Evolutionary conservation across 352 stramenopile genomes (phyloP).

Genomic region (Globisporangium uncinulatum): DNA sequence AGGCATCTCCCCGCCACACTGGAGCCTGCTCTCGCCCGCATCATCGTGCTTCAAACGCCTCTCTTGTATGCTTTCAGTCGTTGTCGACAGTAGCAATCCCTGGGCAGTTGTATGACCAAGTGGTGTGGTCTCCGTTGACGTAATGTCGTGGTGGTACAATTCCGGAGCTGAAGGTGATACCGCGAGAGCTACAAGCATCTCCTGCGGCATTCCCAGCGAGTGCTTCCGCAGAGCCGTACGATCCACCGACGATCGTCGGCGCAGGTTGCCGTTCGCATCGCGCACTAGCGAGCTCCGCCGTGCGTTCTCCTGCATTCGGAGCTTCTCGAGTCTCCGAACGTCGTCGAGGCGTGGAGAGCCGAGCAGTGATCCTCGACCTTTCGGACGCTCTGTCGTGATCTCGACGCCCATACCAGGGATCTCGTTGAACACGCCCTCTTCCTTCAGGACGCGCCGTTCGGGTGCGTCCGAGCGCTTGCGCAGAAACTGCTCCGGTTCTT

Average conservation of each 20-base stretch:
- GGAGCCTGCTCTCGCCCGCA: neutral
- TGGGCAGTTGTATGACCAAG: neutral
- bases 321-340: constrained; percentile 9
- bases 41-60: neutral
- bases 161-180: constrained; percentile 5
- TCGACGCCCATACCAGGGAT: constrained; percentile 42
- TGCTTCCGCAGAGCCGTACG: neutral
- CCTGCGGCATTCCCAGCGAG: neutral
- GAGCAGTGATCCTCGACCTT: constrained; percentile 1
- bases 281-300: constrained; percentile 17
- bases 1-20: neutral
- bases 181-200: neutral
- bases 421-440: constrained; percentile 28
- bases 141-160: neutral
- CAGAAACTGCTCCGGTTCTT: constrained; percentile 56
- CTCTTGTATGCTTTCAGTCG: no score
- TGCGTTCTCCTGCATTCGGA: constrained; percentile 13
- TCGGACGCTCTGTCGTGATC: constrained; percentile 47
- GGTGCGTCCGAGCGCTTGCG: constrained; percentile 21
- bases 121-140: neutral
- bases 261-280: constrained; percentile 14
- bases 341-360: constrained; percentile 5
- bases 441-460: constrained; percentile 37
- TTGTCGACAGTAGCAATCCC: neutral
- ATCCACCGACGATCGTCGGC: constrained; percentile 1